Evolutionary conservation across 306 rosid species (phyloP).

Genomic region (Oxytropis ochrocephala): DNA sequence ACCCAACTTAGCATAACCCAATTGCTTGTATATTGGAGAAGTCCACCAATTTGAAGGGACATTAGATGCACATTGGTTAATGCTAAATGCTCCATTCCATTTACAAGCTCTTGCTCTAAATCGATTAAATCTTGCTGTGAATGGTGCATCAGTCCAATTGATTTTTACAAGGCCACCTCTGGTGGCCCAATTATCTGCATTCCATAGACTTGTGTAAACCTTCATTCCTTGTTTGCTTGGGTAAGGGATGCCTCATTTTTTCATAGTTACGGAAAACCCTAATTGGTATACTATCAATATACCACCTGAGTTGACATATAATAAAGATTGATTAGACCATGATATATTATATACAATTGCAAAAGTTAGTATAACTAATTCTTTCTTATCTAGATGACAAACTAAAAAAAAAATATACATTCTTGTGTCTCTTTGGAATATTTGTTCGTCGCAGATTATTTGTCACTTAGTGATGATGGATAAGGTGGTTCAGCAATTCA

Average conservation of each 20-base stretch:
- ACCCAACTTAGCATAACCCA: constrained; percentile 32
- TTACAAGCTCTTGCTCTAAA: constrained; percentile 76
- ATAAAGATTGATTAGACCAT: not conserved
- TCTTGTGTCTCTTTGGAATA: too few relatives aligned
- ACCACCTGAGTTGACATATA: constrained; percentile 52
- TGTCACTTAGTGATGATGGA: too few relatives aligned
- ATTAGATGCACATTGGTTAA: constrained; percentile 41
- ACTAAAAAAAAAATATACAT: too few relatives aligned
- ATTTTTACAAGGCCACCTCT: constrained; percentile 68
- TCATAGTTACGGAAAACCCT: constrained; percentile 70
- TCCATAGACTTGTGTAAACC: constrained; percentile 62
- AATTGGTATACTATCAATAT: constrained; percentile 61
- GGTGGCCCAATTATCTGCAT: constrained; percentile 83
- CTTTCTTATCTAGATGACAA: too few relatives aligned
- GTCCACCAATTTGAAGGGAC: constrained; percentile 67
- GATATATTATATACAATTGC: too few relatives aligned
- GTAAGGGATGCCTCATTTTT: constrained; percentile 42
- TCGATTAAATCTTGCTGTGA: constrained; percentile 38
- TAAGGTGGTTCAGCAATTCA: too few relatives aligned
- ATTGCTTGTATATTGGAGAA: constrained; percentile 34
- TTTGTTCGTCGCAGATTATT: too few relatives aligned
- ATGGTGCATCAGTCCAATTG: constrained; percentile 68
- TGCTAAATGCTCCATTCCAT: constrained; percentile 56
- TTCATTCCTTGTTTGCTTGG: constrained; percentile 81
- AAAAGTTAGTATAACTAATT: not conserved